Evolutionary conservation across 2,329 filamentous ascomycete genomes (phyloP), one percentile per base, ranked within the genome.

Genomic region (Fusarium sp.): DNA sequence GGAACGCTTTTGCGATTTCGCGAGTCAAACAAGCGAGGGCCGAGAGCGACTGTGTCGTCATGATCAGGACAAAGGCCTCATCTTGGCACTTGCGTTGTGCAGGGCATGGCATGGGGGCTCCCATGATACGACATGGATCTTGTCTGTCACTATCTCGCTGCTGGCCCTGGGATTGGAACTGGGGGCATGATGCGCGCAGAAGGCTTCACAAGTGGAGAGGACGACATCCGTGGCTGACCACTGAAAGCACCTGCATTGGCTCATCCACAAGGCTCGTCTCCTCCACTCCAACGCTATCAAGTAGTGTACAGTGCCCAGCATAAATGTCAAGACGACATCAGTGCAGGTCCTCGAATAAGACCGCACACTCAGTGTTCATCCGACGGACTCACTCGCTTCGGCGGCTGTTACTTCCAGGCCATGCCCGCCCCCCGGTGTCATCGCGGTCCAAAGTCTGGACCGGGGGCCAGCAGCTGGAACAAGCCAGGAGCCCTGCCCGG

Each of bases 41-140:
- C 27, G 23, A 42, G 46, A 51, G 49, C 61, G 46, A 27, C 25
- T 58, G 50, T 58, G 57, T 68, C 61, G 59, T 65, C 61, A 68
- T 62, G 57, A 64, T 53, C 61, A 33, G 67, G 18, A 69, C 44
- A 73, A 73, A 73, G 61, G 60, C 62, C 60, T 72, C 71, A 68
- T 61, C 34, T 33, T 49, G 34, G 55, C 49, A 59, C 59, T 42
- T 49, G 40, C 34, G 20, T 51, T 65, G 31, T 33, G 25, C 36
- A 40, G 16, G 36, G 16, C 36, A 38, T 38, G 36, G 36, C 51
- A 55, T 42, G 34, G 31, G 31, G 42, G 49, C 57, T 36, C 14
- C 51, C 20, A 33, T 57, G 42, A 38, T 56, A 63, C 51, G 46
- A 64, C 61, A 67, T 55, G 54, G 61, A 61, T 64, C 60, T 64